Conservation (phyloP, 2,329 filamentous ascomycete species). For the Clarireedia homoeocarpa region DNA sequence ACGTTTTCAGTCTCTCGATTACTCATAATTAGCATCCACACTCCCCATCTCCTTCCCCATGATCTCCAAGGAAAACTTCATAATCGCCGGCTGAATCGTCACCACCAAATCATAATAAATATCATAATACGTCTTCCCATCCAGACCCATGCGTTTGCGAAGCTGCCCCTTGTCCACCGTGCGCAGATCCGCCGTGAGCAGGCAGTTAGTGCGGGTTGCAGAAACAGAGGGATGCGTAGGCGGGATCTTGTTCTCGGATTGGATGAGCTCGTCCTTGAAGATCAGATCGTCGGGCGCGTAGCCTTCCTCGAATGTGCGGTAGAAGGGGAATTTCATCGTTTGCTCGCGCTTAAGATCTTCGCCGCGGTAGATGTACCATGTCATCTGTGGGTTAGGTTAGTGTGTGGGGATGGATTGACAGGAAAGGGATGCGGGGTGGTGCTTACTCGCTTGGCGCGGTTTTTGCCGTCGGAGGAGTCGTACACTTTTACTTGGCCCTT, state of each 20-base stretch:
- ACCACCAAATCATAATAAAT: conserved; percentile 12
- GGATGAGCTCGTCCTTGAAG: conserved; percentile 13
- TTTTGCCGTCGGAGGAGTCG: background rate
- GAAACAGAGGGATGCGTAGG: conserved; percentile 2
- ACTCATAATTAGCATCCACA: conserved; percentile 8
- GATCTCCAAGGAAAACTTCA: conserved; percentile 11
- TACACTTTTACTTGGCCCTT: conserved; percentile 3
- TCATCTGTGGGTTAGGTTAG: conserved; percentile 14
- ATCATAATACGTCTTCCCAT: conserved; percentile 7
- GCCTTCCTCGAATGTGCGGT: conserved; percentile 2
- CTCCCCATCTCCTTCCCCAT: conserved; percentile 9
- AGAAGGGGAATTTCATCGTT: conserved; percentile 15
- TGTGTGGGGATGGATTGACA: background rate
- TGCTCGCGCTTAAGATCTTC: conserved; percentile 15
- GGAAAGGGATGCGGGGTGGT: background rate
- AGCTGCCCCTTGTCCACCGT: conserved; percentile 7
- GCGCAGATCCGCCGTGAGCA: conserved; percentile 10
- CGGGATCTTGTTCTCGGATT: conserved; percentile 5
- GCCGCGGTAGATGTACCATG: conserved; percentile 18
- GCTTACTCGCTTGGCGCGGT: background rate
- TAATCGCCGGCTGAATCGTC: conserved; percentile 9
- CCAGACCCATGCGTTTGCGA: conserved; percentile 2
- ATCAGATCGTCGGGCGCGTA: conserved; percentile 8
- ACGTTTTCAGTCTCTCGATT: background rate
- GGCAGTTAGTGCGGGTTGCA: conserved; percentile 1